phyloP scores from a whole-genome alignment of 345 rosid species.

The Lepidium didymum region DNA sequence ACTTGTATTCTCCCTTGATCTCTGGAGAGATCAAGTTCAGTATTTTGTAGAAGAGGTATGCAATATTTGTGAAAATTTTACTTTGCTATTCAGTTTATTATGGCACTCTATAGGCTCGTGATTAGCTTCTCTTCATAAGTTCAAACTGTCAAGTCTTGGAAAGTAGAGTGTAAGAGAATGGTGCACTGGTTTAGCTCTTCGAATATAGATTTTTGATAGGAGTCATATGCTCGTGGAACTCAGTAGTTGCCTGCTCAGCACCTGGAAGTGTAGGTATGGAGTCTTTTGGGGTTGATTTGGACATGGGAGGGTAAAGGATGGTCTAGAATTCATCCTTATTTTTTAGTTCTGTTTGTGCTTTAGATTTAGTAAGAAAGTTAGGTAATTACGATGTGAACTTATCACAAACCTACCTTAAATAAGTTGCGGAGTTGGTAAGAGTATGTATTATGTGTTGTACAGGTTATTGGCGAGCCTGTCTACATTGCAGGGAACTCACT shows the following conservation, averaged over 20 bases:
- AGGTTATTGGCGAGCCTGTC: conserved; percentile 91
- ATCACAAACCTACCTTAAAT: not conserved
- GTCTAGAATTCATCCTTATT: not conserved
- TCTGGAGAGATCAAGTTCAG: conserved; percentile 82
- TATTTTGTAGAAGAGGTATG: conserved; percentile 73
- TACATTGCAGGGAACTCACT: conserved; percentile 87
- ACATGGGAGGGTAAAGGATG: not conserved
- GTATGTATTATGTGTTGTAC: conserved; percentile 14
- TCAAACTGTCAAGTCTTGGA: not conserved
- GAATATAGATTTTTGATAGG: not conserved
- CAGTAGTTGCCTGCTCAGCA: not conserved
- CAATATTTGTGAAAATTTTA: not conserved
- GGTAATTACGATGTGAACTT: not conserved
- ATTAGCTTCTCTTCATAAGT: not conserved
- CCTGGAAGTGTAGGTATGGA: not conserved
- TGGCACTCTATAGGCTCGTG: not conserved
- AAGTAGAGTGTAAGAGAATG: not conserved
- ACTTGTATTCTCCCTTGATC: conserved; percentile 75
- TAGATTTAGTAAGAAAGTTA: not conserved
- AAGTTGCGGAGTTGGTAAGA: not conserved
- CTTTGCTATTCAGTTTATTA: not conserved
- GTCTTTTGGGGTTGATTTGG: not conserved
- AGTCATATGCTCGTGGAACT: not conserved
- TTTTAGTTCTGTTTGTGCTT: not conserved
- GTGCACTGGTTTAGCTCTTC: not conserved